Evolutionary conservation across 257 asterid genomes (phyloP).

Genomic region (Primulina eburnea): DNA sequence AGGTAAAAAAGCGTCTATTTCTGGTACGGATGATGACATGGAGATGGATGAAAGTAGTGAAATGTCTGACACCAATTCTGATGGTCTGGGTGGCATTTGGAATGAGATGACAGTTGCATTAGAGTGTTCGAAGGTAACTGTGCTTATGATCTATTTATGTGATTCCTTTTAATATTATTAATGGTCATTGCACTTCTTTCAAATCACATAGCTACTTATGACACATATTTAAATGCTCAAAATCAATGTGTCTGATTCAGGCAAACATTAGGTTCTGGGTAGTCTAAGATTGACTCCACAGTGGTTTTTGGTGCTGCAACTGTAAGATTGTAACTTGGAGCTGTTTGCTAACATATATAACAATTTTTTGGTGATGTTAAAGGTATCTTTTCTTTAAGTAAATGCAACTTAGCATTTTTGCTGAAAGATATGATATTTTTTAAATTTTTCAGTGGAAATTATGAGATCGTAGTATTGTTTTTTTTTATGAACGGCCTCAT

Average conservation of each 20-base stretch:
- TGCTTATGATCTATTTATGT: slow-evolving; percentile 24
- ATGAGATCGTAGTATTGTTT: neutral
- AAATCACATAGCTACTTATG: neutral
- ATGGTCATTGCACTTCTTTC: neutral
- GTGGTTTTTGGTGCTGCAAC: slow-evolving; percentile 1
- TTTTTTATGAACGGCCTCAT: neutral
- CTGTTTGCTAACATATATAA: neutral
- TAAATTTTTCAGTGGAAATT: neutral
- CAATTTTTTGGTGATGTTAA: neutral
- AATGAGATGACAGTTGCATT: slow-evolving; percentile 67
- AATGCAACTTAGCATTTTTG: neutral
- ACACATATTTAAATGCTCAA: slow-evolving; percentile 5
- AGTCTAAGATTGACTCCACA: neutral
- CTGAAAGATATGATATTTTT: neutral
- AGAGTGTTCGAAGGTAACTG: slow-evolving; percentile 78
- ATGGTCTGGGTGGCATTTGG: slow-evolving; percentile 84
- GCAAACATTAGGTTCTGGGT: neutral
- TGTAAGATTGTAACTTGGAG: neutral
- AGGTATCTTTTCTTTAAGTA: neutral
- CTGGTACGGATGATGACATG: slow-evolving; percentile 55
- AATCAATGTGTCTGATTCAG: neutral
- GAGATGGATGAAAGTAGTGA: slow-evolving; percentile 44
- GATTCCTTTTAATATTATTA: slow-evolving; percentile 10
- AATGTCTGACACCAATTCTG: slow-evolving; percentile 42
- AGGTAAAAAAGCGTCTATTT: slow-evolving; percentile 53